Conservation (phyloP, 345 rosid genomes). For the Camelina laxa region DNA sequence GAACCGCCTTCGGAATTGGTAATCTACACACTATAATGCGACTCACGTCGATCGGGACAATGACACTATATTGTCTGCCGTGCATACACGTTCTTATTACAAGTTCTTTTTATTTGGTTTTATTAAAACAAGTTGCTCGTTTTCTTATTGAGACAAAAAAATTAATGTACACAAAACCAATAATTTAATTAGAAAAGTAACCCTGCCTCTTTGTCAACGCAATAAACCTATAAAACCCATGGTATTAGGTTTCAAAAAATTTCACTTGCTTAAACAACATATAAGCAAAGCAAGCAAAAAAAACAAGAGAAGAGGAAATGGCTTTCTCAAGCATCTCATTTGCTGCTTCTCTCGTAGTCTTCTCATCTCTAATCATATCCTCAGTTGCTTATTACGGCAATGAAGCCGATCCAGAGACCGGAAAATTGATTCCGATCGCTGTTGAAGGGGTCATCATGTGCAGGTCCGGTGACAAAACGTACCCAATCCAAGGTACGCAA, state of each 20-base stretch:
- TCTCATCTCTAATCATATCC: conserved; percentile 43
- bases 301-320: conserved; percentile 1
- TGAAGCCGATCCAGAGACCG: conserved; percentile 39
- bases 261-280: conserved; percentile 38
- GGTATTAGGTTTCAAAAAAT: conserved; percentile 21
- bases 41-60: conserved; percentile 39
- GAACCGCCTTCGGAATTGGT: conserved; percentile 35
- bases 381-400: conserved; percentile 42
- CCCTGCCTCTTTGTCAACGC: conserved; percentile 20
- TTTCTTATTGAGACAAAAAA: background rate
- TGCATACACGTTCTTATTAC: conserved; percentile 38
- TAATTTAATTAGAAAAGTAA: background rate
- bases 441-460: conserved; percentile 67
- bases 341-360: conserved; percentile 38
- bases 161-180: conserved; percentile 12
- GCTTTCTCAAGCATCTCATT: conserved; percentile 43
- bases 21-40: conserved; percentile 32
- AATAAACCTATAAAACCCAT: conserved; percentile 25
- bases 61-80: conserved; percentile 29
- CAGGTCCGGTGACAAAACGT: conserved; percentile 47
- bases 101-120: background rate
- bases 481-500: conserved; percentile 60
- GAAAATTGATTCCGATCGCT: conserved; percentile 44
- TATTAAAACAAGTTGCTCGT: conserved; percentile 14
- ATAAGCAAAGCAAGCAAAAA: conserved; percentile 25